These are phyloP conservation scores for Entomophthora muscae DNA, from an alignment of 371 early-diverging fungal genomes.

Conservation along the genomic window DNA sequence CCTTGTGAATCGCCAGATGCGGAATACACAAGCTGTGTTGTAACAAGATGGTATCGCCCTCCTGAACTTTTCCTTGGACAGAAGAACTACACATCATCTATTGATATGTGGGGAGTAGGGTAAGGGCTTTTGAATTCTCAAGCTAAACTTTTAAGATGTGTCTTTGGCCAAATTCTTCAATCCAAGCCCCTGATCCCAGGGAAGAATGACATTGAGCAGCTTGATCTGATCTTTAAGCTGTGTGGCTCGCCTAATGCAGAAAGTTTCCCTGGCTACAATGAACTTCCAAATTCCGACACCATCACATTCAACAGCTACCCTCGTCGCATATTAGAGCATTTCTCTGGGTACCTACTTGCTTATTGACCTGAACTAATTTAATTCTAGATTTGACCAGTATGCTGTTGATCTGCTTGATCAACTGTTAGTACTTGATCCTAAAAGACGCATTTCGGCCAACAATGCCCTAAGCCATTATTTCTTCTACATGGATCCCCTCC, in stretches of 20 bases:
- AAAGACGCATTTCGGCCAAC: conserved; percentile 46
- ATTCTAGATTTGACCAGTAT: conserved; percentile 16
- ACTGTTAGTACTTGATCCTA: conserved; percentile 55
- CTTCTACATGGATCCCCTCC: conserved; percentile 34
- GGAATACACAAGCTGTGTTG: conserved; percentile 72
- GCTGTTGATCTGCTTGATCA: conserved; percentile 58
- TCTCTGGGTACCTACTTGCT: neutral
- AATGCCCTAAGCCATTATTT: conserved; percentile 60
- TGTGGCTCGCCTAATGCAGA: conserved; percentile 27
- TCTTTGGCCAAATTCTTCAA: conserved; percentile 66
- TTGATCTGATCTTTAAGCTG: conserved; percentile 57
- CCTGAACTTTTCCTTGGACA: conserved; percentile 91
- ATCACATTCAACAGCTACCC: neutral
- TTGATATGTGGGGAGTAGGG: conserved; percentile 98
- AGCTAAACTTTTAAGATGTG: conserved; percentile 27
- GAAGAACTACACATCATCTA: conserved; percentile 60
- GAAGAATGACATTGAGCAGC: conserved; percentile 56
- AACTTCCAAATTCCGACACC: conserved; percentile 38
- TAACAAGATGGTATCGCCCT: conserved; percentile 96
- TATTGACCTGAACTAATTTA: conserved; percentile 10
- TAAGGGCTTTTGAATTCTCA: conserved; percentile 18
- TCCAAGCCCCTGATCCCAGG: conserved; percentile 66
- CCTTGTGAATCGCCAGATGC: conserved; percentile 40
- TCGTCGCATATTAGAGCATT: conserved; percentile 3
- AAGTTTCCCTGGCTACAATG: conserved; percentile 46